Base-by-base conservation (phyloP, 2,329 filamentous ascomycete genomes). In the Fusarium austroafricanum region DNA sequence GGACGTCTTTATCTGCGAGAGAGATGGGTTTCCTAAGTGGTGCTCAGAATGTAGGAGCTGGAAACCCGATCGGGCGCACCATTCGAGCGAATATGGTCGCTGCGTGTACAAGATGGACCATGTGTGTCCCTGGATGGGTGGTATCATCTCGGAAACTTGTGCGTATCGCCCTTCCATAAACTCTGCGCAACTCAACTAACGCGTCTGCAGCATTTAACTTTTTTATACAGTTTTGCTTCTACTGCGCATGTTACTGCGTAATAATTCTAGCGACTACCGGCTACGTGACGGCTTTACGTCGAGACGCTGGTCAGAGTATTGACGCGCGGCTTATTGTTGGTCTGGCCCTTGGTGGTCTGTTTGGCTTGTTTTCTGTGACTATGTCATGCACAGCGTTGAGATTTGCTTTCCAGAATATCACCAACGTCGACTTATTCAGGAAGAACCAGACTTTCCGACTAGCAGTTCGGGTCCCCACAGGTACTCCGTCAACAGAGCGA, bases 101-200 rank as follows among this genome's bases (percentile, higher is more conserved):
- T 98, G 95, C 75, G 91, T 97, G 21, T 82, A 86, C 39, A 96
- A 96, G 74, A 96, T 97, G 91, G 95, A 98, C 67, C 95, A 98
- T 75, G 96, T 94, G 73, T 99, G 96, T 75, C 96, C 95, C 0
- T 98, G 91, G 92, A 94, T 97, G n/a, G 95, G 95, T 6, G 96
- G 95, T 21, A 92, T 97, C 68, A 90, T 99, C 11, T 91, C 89
- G 0, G 94, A 97, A 77, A 94, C 89, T 3, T 89, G 86, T 88
- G 73, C 76, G 86, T 78, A 17, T 15, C 12, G 10, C 9, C 39
- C 11, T 40, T 14, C 18, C 10, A 26, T n/a, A 10, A 14, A 39
- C 21, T 61, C 31, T 46, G 39, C 49, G 17, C 35, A 40, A 26
- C 10, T 14, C 10, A 14, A 29, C 58, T 63, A 47, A 67, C 35